A percentile compares a stretch with the other conserved stretches of the same genome.
Conservation (phyloP, 352 stramenopile species). For the Phytophthora vignae region DNA sequence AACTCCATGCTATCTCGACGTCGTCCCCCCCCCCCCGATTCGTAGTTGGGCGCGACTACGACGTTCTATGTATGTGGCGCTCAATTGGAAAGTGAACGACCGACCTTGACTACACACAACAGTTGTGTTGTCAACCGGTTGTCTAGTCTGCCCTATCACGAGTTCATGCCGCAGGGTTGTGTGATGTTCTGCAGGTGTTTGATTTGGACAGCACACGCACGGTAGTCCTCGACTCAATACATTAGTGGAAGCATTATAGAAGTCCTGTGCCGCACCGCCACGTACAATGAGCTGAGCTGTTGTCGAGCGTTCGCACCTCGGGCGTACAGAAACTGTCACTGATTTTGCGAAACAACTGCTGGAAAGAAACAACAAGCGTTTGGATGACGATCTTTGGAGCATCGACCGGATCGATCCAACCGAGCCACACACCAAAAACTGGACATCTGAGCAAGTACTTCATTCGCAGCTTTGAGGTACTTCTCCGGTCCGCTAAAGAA, state of each 20-base stretch:
- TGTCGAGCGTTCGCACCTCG: background rate
- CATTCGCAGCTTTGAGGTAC: background rate
- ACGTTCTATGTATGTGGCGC: background rate
- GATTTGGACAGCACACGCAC: background rate
- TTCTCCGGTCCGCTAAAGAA: too few relatives aligned
- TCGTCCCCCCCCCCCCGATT: background rate
- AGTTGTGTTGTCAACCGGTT: background rate
- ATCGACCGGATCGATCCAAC: conserved; percentile 1
- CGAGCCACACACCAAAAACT: conserved; percentile 2
- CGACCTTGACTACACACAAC: background rate
- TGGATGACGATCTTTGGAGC: background rate
- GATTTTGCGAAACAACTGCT: conserved; percentile 33
- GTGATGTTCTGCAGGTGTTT: conserved; percentile 14
- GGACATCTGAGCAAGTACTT: background rate
- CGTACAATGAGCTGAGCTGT: background rate
- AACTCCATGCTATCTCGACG: conserved; percentile 35
- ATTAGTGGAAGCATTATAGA: too few relatives aligned
- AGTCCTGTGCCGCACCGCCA: background rate
- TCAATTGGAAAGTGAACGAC: conserved; percentile 25
- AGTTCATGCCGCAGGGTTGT: conserved; percentile 11
- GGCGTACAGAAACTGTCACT: background rate
- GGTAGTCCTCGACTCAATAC: background rate
- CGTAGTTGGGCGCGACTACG: background rate
- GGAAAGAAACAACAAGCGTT: conserved; percentile 4
- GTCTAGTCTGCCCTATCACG: conserved; percentile 17